Evolutionary conservation across 441 rosid species (phyloP).

Genomic region (Arabidopsis lyrata): DNA sequence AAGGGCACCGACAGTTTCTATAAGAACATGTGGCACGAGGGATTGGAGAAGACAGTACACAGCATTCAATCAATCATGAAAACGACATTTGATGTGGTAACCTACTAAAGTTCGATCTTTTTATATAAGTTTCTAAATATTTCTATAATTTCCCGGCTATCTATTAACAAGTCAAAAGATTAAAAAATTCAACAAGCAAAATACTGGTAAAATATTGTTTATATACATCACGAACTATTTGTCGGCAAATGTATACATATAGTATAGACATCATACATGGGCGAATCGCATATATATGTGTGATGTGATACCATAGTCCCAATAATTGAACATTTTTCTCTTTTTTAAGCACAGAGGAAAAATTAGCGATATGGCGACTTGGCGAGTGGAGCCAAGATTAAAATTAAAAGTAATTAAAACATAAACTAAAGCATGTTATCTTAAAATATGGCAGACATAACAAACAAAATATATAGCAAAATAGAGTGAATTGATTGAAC

Average conservation of each 20-base stretch:
- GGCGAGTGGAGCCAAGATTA: constrained; percentile 23
- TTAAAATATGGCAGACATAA: constrained; percentile 4
- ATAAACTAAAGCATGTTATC: constrained; percentile 1
- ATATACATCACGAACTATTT: constrained; percentile 30
- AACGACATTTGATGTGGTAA: constrained; percentile 47
- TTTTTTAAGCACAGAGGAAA: constrained; percentile 3
- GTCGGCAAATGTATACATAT: constrained; percentile 47
- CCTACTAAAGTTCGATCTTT: constrained; percentile 43
- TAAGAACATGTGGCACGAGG: constrained; percentile 50
- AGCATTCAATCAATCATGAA: constrained; percentile 42
- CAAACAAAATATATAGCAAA: neutral
- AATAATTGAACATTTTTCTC: constrained; percentile 29
- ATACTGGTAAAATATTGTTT: constrained; percentile 4
- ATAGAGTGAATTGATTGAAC: neutral
- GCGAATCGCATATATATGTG: constrained; percentile 9
- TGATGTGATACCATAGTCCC: constrained; percentile 34
- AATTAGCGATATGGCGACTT: constrained; percentile 23
- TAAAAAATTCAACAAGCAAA: neutral
- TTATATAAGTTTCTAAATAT: constrained; percentile 3
- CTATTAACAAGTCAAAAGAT: constrained; percentile 25
- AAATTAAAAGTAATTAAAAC: neutral
- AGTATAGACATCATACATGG: constrained; percentile 21
- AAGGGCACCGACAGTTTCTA: constrained; percentile 50
- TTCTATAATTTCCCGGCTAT: constrained; percentile 1
- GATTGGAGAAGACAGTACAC: constrained; percentile 43